phyloP scores from a whole-genome alignment of 768 basidiomycete genomes.

The Boletus speciosus region DNA sequence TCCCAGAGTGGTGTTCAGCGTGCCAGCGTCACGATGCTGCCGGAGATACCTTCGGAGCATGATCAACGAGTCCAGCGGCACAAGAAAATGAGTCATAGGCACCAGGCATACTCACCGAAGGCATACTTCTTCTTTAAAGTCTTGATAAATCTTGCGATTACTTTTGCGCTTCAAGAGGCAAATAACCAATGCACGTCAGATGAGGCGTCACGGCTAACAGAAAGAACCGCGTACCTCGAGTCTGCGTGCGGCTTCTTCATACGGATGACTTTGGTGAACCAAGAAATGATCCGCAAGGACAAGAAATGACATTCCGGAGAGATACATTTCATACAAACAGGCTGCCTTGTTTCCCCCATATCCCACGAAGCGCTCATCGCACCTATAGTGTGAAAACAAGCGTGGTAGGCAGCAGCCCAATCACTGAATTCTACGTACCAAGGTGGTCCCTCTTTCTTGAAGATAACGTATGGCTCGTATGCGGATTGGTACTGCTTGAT shows the following conservation, averaged over 20 bases:
- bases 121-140: constrained; percentile 78
- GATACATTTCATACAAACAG: constrained; percentile 87
- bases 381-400: constrained; percentile 47
- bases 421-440: constrained; percentile 46
- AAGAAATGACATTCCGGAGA: constrained; percentile 80
- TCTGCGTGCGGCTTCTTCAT: constrained; percentile 71
- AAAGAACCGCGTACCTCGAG: constrained; percentile 51
- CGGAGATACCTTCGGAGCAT: constrained; percentile 53
- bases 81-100: not conserved
- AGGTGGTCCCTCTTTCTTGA: constrained; percentile 70
- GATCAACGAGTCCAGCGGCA: not conserved
- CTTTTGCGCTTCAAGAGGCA: constrained; percentile 51
- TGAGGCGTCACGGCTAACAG: not conserved
- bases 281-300: constrained; percentile 86
- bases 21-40: constrained; percentile 48
- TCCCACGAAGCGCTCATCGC: constrained; percentile 86
- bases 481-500: constrained; percentile 75
- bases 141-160: constrained; percentile 73
- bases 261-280: constrained; percentile 81
- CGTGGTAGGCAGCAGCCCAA: not conserved
- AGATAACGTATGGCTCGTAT: constrained; percentile 87
- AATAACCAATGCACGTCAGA: not conserved
- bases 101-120: constrained; percentile 41
- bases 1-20: constrained; percentile 48
- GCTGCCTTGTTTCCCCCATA: constrained; percentile 94